phyloP scores from a whole-genome alignment of 176 grass and related monocot species.

The Carex cristatella region DNA sequence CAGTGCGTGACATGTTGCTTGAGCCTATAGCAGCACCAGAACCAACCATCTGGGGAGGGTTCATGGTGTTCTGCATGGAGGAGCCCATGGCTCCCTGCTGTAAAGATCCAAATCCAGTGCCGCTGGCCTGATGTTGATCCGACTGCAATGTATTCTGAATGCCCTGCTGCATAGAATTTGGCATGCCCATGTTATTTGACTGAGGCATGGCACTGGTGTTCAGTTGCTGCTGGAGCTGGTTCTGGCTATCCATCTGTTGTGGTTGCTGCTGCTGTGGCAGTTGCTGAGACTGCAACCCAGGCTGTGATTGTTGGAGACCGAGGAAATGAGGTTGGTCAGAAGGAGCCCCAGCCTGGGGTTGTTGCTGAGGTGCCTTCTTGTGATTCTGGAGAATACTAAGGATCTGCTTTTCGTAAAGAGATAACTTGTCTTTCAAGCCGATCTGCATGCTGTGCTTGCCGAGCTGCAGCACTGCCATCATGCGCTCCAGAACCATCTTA shows the following conservation, averaged over 20 bases:
- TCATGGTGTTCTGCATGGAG: conserved; percentile 25
- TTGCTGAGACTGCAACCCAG: conserved; percentile 41
- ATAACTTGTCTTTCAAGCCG: conserved; percentile 44
- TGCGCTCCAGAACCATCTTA: conserved; percentile 46
- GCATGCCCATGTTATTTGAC: conserved; percentile 56
- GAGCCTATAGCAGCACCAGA: conserved; percentile 29
- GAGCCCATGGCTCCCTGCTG: conserved; percentile 50
- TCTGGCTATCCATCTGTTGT: conserved; percentile 67
- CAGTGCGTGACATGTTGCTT: conserved; percentile 17
- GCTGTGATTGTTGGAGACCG: conserved; percentile 41
- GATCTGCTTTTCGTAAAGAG: conserved; percentile 61
- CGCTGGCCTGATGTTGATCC: conserved; percentile 42
- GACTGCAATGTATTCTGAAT: conserved; percentile 49
- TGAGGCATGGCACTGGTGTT: conserved; percentile 38
- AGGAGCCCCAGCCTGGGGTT: neutral
- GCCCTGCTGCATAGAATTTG: conserved; percentile 50
- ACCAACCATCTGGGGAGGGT: conserved; percentile 39
- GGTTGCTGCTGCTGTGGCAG: conserved; percentile 40
- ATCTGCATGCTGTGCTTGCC: conserved; percentile 42
- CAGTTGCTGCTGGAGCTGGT: conserved; percentile 53
- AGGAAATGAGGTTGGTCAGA: conserved; percentile 42
- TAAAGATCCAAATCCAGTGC: conserved; percentile 57
- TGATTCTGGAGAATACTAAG: conserved; percentile 26
- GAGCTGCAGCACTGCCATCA: conserved; percentile 39
- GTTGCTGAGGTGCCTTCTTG: conserved; percentile 15